Evolutionary conservation across 768 basidiomycete species (phyloP), one percentile per base, ranked within the genome.

Genomic region (Daedaleopsis nitida): DNA sequence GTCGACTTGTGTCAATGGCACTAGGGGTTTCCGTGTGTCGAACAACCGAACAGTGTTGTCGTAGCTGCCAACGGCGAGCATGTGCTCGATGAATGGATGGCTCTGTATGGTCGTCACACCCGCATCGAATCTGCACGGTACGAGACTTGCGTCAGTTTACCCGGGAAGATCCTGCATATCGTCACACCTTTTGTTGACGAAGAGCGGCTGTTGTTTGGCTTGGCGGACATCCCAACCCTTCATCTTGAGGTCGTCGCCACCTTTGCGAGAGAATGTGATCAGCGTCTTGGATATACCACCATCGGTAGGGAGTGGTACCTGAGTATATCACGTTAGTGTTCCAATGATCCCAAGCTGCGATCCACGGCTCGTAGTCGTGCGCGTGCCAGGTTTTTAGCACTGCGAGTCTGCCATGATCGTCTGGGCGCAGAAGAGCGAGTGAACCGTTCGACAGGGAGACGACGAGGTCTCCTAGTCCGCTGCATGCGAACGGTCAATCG

Each of bases 331-430:
- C 73, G 67, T 86, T 85, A 1, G 80, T 77, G 60, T 95, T 77
- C 91, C 94, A 96, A 65, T 89, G 87, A 68, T 98, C 84, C 88
- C 94, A 98, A 1, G 91, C 86, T 1, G 90, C 86, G 52, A 94
- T 85, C 97, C 97, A 99, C 0, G 96, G 91, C 70, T 99, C 97
- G 68, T 87, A 86, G 59, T 95, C 92, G 67, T 98, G 97, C 1
- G 92, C 96, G 59, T 85, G 78, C 95, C 95, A 98, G 1, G 79
- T 80, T 24, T 83, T 74, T 5, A 76, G 75, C 3, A 88, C 71
- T 0, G 69, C 55, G 27, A 91, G 71, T 14, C 78, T 75, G 0
- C 74, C 70, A 1, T 77, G 74, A 7, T 83, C 78, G n/a, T 74
- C 74, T 12, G 82, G 81, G 38, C 70, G 78, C 23, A 91, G 75